Conservation (phyloP, 805 yeast genomes). For the Yarrowia sp. region DNA sequence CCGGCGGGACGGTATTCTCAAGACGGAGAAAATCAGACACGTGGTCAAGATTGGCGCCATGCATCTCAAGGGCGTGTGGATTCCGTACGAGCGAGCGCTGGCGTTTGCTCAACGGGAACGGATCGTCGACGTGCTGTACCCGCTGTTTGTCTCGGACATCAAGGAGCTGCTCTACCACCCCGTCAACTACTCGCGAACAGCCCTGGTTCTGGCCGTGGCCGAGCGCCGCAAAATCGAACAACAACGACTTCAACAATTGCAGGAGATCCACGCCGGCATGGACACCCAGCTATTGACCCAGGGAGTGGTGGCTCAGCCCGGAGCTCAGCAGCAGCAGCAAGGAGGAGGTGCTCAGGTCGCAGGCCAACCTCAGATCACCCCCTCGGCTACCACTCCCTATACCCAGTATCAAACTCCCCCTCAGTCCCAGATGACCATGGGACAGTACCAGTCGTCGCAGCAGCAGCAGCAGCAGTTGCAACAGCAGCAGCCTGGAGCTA, state of each 20-base stretch:
- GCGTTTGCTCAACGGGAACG: conserved; percentile 83
- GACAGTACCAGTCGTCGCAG: conserved; percentile 40
- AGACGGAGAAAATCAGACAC: conserved; percentile 76
- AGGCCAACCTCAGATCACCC: conserved; percentile 15
- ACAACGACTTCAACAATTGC: conserved; percentile 34
- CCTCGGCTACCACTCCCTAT: conserved; percentile 12
- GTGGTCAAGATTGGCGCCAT: conserved; percentile 87
- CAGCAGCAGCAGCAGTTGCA: conserved; percentile 26
- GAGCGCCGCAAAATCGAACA: conserved; percentile 45
- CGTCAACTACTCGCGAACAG: conserved; percentile 48
- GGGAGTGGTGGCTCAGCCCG: conserved; percentile 19
- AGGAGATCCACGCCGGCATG: conserved; percentile 39
- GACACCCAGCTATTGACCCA: conserved; percentile 39
- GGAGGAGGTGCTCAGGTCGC: conserved; percentile 9
- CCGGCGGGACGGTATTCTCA: conserved; percentile 84
- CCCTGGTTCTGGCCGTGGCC: conserved; percentile 49
- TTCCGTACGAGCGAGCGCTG: conserved; percentile 82
- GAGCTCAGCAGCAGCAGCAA: not conserved
- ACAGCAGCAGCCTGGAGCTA: conserved; percentile 10
- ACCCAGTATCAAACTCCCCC: conserved; percentile 21
- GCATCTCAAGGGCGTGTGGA: conserved; percentile 92
- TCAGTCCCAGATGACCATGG: conserved; percentile 39
- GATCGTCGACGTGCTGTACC: conserved; percentile 71
- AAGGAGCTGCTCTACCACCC: conserved; percentile 49
- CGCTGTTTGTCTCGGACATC: conserved; percentile 72